Percentiles rank a stretch among this genome's conserved stretches.
Evolutionary conservation across 352 stramenopile species (phyloP).

Genomic region (Phytophthora crassamura): DNA sequence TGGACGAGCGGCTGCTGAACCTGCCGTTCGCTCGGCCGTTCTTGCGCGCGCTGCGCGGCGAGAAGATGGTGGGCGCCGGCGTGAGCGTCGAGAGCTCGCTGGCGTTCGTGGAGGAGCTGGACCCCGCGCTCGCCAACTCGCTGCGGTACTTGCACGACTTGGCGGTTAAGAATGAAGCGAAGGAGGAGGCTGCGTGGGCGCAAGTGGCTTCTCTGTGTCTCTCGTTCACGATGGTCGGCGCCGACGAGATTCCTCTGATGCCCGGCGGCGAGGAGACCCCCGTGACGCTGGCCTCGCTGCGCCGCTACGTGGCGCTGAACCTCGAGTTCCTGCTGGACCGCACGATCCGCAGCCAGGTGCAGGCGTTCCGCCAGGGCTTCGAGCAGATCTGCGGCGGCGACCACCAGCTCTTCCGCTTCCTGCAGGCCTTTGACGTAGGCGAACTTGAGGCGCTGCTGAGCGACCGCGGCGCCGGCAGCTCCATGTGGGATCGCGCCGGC

Average conservation of each 20-base stretch:
- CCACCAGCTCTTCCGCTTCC: conserved; percentile 37
- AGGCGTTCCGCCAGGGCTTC: conserved; percentile 77
- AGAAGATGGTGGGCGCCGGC: conserved; percentile 52
- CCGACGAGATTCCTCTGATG: conserved; percentile 61
- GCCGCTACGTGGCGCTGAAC: conserved; percentile 65
- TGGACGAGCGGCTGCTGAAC: conserved; percentile 87
- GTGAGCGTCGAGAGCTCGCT: conserved; percentile 62
- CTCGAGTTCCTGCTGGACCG: conserved; percentile 66
- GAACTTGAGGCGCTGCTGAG: conserved; percentile 78
- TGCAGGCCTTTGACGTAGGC: conserved; percentile 64
- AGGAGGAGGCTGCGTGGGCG: not conserved
- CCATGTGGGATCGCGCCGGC: conserved; percentile 77
- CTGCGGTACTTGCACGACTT: conserved; percentile 63
- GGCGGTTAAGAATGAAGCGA: conserved; percentile 20
- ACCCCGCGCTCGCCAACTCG: conserved; percentile 74
- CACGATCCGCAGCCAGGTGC: conserved; percentile 66
- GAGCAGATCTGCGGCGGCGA: conserved; percentile 58
- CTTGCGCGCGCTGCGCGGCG: conserved; percentile 60
- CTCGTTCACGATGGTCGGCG: conserved; percentile 80
- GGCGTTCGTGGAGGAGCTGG: conserved; percentile 65
- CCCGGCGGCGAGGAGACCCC: conserved; percentile 41
- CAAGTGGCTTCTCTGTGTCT: too few species aligned
- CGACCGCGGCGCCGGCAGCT: conserved; percentile 47
- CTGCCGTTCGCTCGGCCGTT: conserved; percentile 82
- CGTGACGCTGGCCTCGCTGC: conserved; percentile 61